phyloP scores from a whole-genome alignment of 2,329 filamentous ascomycete genomes.

The Paraphaeosphaeria sporulosa region DNA sequence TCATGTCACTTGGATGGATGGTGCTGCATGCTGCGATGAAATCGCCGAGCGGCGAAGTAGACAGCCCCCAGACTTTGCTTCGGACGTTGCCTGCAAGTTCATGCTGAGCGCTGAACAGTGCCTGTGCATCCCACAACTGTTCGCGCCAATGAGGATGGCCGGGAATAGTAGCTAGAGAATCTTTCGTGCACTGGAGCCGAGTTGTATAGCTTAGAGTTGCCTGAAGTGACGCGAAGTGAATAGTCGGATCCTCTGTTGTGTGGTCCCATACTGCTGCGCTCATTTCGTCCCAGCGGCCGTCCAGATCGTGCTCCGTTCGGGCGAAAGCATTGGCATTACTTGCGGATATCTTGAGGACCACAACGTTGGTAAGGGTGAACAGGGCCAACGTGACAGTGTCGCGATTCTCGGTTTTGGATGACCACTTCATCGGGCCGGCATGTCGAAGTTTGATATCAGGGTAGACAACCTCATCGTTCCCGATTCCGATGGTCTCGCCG shows the following conservation, averaged over 20 bases:
- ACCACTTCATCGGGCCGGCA: conserved; percentile 42
- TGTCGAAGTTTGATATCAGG: conserved; percentile 29
- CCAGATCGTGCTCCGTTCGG: conserved; percentile 41
- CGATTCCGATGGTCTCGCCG: conserved; percentile 24
- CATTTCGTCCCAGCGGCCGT: conserved; percentile 53
- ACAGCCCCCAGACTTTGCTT: conserved; percentile 63
- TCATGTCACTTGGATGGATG: conserved; percentile 64
- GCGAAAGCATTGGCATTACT: conserved; percentile 32
- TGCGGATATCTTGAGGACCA: conserved; percentile 34
- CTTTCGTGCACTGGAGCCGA: conserved; percentile 34
- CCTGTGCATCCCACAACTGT: conserved; percentile 47
- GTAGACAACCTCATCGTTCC: conserved; percentile 33
- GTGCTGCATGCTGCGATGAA: conserved; percentile 59
- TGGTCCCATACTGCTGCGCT: conserved; percentile 47
- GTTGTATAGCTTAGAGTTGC: conserved; percentile 44
- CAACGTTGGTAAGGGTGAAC: conserved; percentile 39
- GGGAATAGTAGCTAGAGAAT: conserved; percentile 16
- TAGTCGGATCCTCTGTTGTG: conserved; percentile 20
- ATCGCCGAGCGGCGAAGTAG: conserved; percentile 55
- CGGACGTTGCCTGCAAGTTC: conserved; percentile 59
- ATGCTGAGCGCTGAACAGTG: conserved; percentile 57
- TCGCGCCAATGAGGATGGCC: conserved; percentile 49
- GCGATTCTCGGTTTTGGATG: conserved; percentile 22
- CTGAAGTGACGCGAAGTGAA: conserved; percentile 50
- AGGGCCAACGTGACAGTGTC: conserved; percentile 36